phyloP scores from a whole-genome alignment of 805 yeast genomes.

The Candida germanica region DNA sequence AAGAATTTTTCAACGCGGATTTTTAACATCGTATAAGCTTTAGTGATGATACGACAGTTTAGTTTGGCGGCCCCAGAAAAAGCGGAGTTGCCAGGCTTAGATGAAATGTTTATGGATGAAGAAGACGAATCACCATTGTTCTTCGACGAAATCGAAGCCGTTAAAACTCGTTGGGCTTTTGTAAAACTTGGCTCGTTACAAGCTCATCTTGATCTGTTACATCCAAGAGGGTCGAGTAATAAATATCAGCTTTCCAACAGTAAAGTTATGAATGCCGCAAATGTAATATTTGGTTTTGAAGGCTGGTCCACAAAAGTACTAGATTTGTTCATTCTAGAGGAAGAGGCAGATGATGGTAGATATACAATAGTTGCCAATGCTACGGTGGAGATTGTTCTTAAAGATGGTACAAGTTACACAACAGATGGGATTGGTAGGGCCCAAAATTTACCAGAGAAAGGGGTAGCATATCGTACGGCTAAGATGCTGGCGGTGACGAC shows the following conservation, averaged over 20 bases:
- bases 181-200: constrained; percentile 47
- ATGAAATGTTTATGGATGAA: constrained; percentile 11
- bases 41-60: constrained; percentile 3
- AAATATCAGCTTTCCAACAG: constrained; percentile 7
- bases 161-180: constrained; percentile 47
- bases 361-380: constrained; percentile 24
- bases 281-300: constrained; percentile 52
- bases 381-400: constrained; percentile 33
- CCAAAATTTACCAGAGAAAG: constrained; percentile 28
- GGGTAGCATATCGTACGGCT: constrained; percentile 34
- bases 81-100: constrained; percentile 12
- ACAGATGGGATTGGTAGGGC: constrained; percentile 41
- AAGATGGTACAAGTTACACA: constrained; percentile 42
- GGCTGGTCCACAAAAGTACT: constrained; percentile 54
- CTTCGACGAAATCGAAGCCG: constrained; percentile 1
- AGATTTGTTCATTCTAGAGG: neutral
- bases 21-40: no score
- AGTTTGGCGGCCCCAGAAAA: constrained; percentile 1
- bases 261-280: constrained; percentile 39
- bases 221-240: constrained; percentile 16
- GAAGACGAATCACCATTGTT: constrained; percentile 10
- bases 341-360: neutral
- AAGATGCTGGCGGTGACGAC: constrained; percentile 49
- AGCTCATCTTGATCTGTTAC: constrained; percentile 41
- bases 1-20: constrained; percentile 1